Conservation (phyloP, 129 eudicot species). For the Logfia minima region DNA sequence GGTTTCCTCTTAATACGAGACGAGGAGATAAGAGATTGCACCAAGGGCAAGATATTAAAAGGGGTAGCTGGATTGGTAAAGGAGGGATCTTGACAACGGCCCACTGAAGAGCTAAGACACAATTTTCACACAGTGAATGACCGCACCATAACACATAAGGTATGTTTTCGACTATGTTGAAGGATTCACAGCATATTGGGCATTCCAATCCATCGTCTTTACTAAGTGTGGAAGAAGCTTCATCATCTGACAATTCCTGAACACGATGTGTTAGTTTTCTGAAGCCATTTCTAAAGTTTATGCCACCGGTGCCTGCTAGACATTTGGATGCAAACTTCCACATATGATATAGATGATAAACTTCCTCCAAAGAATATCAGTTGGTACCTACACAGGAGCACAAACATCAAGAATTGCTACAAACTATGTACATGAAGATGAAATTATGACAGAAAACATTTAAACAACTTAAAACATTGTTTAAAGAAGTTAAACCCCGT, state of each 20-base stretch:
- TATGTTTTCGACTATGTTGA: conserved; percentile 60
- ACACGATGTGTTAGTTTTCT: conserved; percentile 43
- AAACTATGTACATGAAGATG: not conserved
- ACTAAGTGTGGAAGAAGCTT: conserved; percentile 49
- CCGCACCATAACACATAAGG: conserved; percentile 78
- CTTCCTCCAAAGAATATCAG: conserved; percentile 8
- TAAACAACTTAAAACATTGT: not conserved
- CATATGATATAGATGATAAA: conserved; percentile 33
- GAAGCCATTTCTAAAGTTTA: conserved; percentile 33
- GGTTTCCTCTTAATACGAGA: conserved; percentile 45
- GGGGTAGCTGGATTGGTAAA: conserved; percentile 65
- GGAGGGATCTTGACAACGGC: conserved; percentile 55
- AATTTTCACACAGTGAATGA: conserved; percentile 66
- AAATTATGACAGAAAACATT: not conserved
- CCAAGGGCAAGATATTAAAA: conserved; percentile 74
- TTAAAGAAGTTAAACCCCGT: not conserved
- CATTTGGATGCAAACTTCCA: conserved; percentile 70
- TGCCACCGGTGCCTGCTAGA: conserved; percentile 55
- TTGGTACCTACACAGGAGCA: conserved; percentile 2
- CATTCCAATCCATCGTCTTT: conserved; percentile 63
- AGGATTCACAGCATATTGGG: conserved; percentile 75
- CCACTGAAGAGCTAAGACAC: conserved; percentile 52
- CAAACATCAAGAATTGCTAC: not conserved
- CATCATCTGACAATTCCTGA: conserved; percentile 56
- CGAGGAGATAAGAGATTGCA: conserved; percentile 68